phyloP scores from a whole-genome alignment of 2,329 filamentous ascomycete genomes.

The Aspergillus arachidicola region DNA sequence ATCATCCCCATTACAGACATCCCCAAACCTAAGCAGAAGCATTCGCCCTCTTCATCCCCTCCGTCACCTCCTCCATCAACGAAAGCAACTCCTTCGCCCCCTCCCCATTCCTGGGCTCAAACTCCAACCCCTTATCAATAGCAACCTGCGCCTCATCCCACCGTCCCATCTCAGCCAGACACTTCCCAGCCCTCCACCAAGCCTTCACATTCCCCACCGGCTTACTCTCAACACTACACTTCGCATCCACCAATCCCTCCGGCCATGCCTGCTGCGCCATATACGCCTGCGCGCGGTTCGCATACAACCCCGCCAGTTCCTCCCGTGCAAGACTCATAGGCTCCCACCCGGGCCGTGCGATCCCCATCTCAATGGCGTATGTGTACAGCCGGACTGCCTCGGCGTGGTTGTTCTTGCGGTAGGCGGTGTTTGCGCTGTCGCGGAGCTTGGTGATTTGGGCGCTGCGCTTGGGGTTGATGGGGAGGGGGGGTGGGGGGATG shows the following conservation, averaged over 20 bases:
- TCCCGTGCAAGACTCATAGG: conserved; percentile 80
- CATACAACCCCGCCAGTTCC: conserved; percentile 76
- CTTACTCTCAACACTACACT: conserved; percentile 85
- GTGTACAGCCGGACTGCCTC: conserved; percentile 82
- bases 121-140: conserved; percentile 75
- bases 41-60: conserved; percentile 57
- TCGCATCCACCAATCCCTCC: conserved; percentile 83
- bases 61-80: conserved; percentile 63
- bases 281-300: conserved; percentile 86
- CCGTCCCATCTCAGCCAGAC: conserved; percentile 86
- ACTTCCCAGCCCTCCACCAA: conserved; percentile 87
- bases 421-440: conserved; percentile 80
- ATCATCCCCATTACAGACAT: not conserved
- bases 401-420: conserved; percentile 72
- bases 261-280: conserved; percentile 83
- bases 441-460: conserved; percentile 88
- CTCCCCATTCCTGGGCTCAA: conserved; percentile 66
- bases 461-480: conserved; percentile 88
- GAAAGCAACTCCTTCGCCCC: conserved; percentile 58
- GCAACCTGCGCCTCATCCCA: conserved; percentile 80
- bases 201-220: conserved; percentile 86
- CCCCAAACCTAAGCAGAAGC: not conserved
- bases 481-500: conserved; percentile 81
- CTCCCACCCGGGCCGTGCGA: conserved; percentile 83
- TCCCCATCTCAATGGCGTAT: conserved; percentile 87